Evolutionary conservation across 805 yeast species (phyloP).

Genomic region (Ogataea pini): DNA sequence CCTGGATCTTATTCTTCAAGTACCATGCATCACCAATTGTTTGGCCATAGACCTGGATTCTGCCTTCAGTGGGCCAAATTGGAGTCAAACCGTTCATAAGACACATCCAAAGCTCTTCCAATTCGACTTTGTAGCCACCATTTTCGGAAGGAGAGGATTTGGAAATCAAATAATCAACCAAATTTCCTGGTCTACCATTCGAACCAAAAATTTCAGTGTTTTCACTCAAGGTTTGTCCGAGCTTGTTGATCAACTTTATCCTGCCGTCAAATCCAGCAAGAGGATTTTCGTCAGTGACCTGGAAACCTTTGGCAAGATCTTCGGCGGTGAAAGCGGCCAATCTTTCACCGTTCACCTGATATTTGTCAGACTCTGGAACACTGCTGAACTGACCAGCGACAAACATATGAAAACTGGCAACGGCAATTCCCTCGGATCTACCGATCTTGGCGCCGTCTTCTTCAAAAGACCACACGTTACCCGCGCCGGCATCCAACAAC

Average conservation of each 20-base stretch:
- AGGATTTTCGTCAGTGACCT: conserved; percentile 48
- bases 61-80: conserved; percentile 61
- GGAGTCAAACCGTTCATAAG: conserved; percentile 56
- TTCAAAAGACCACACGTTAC: conserved; percentile 52
- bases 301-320: conserved; percentile 45
- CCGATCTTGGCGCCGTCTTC: conserved; percentile 40
- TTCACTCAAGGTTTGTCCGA: conserved; percentile 48
- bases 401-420: conserved; percentile 59
- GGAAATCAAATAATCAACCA: conserved; percentile 48
- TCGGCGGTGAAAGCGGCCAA: conserved; percentile 39
- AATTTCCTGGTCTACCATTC: conserved; percentile 45
- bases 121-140: conserved; percentile 37
- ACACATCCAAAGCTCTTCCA: conserved; percentile 53
- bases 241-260: conserved; percentile 42
- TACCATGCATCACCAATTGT: conserved; percentile 67
- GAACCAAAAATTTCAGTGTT: conserved; percentile 43
- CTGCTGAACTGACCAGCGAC: conserved; percentile 44
- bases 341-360: conserved; percentile 46
- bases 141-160: conserved; percentile 20
- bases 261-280: conserved; percentile 59
- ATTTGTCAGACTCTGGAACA: conserved; percentile 34
- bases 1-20: conserved; percentile 35
- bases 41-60: conserved; percentile 50
- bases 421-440: conserved; percentile 66
- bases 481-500: conserved; percentile 69